Evolutionary conservation across 257 asterid genomes (phyloP).

Genomic region (Jasminum sambac): DNA sequence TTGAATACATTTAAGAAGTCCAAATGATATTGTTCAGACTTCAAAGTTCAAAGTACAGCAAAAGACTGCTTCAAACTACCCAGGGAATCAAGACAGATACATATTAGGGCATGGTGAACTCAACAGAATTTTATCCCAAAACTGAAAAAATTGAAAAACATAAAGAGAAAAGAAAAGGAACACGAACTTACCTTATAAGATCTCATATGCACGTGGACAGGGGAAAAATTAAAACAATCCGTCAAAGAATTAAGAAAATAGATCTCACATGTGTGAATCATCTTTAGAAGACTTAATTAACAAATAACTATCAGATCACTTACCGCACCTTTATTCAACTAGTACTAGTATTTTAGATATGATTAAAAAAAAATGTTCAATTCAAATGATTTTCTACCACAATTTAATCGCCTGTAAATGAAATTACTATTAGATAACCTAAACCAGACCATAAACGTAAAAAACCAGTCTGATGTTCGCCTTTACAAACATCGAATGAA

Average conservation of each 20-base stretch:
- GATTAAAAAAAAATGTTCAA: background rate
- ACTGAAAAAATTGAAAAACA: no score
- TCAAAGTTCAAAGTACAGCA: background rate
- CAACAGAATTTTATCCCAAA: background rate
- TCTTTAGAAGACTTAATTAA: background rate
- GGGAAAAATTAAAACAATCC: background rate
- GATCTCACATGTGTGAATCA: background rate
- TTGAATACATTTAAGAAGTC: background rate
- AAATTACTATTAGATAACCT: background rate
- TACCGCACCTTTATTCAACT: background rate
- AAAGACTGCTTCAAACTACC: background rate
- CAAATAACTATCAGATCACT: background rate
- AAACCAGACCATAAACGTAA: constrained; percentile 3
- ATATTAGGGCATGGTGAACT: background rate
- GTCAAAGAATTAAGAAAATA: background rate
- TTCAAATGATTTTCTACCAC: background rate
- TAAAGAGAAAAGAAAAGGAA: background rate
- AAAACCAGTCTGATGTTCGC: background rate
- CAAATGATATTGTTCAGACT: background rate
- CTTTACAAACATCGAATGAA: background rate
- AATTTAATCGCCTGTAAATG: background rate
- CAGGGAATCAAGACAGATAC: background rate
- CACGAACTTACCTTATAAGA: background rate
- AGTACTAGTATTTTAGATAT: background rate
- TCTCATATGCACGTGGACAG: background rate